Base-by-base conservation (phyloP, 2,329 filamentous ascomycete species). In the Xylaria digitata region DNA sequence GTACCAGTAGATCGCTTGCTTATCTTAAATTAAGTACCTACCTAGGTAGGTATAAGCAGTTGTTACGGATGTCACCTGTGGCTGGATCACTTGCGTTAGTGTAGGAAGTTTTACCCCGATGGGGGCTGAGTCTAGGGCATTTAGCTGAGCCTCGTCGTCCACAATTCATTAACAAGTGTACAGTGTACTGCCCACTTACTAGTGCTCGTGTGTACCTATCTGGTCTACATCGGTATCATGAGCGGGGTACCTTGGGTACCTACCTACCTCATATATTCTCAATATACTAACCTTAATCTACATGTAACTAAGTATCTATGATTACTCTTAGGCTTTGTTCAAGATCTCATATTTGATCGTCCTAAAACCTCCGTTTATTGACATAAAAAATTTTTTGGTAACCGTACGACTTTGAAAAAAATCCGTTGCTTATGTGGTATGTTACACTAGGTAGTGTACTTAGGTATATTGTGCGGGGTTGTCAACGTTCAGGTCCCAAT, bases 71-170 rank as follows among this genome's bases (percentile, higher is more conserved):
- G 34, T 2, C 34, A 19, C 19, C 49, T 37, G 50, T 64, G 61
- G 61, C 42, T 65, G 52, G 54, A 55, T 32, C 34, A 46, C 37
- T 9, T 40, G 19, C 30, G 5, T 53, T 54, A 48, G 58, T 21
- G 43, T 26, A 17, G 50, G 49, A 37, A 5, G n/a, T 21, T 64
- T 43, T 59, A 23, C 53, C 40, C 49, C 43, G 45, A 42, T 48
- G 52, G 61, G 55, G 67, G 67, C 67, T 69, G 65, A 69, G 65
- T 55, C n/a, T n/a, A 7, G 26, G 19, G 19, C 34, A 40, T 9
- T 8, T 65, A 49, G 65, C 61, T 67, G 57, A 69, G 64, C 67
- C 67, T 64, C 57, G 60, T 49, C 32, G 37, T 54, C 32, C 53
- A 58, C 46, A 11, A 32, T 6, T 42, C 15, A 23, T 40, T 13